These are phyloP conservation scores for Alnus rubra DNA, from an alignment of 306 rosid species.

Conservation along the genomic window DNA sequence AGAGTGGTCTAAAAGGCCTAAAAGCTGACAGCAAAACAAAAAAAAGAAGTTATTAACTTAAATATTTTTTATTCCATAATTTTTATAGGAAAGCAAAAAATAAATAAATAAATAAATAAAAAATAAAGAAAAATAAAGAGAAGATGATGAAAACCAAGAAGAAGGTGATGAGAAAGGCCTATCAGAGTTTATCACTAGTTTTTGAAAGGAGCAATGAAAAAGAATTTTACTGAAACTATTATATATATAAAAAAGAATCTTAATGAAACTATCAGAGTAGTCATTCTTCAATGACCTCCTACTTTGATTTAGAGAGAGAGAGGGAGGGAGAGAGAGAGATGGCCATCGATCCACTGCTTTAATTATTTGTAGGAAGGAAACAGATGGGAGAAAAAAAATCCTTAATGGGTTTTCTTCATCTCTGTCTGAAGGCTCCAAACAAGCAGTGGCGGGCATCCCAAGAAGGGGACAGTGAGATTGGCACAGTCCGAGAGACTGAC, in stretches of 20 bases:
- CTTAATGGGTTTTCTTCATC: conserved; percentile 13
- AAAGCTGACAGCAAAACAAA: background rate
- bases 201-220: conserved; percentile 18
- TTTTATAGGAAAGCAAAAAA: background rate
- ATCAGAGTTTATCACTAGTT: conserved; percentile 3
- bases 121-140: conserved; percentile 1
- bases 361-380: conserved; percentile 12
- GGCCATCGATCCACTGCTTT: background rate
- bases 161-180: conserved; percentile 1
- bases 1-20: background rate
- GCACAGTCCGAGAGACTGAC: conserved; percentile 5
- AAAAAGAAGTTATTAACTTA: background rate
- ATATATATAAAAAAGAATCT: too few relatives aligned
- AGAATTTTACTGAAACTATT: background rate
- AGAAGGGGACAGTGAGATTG: conserved; percentile 29
- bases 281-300: conserved; percentile 4
- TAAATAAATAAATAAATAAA: too few relatives aligned
- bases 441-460: conserved; percentile 37
- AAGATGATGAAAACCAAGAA: background rate
- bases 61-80: background rate
- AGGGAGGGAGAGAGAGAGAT: background rate
- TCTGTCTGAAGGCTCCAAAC: conserved; percentile 25
- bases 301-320: background rate
- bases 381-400: conserved; percentile 13
- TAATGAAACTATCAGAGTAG: conserved; percentile 9